Conservation (phyloP, 805 yeast species). For the Schwanniomyces polymorphus region DNA sequence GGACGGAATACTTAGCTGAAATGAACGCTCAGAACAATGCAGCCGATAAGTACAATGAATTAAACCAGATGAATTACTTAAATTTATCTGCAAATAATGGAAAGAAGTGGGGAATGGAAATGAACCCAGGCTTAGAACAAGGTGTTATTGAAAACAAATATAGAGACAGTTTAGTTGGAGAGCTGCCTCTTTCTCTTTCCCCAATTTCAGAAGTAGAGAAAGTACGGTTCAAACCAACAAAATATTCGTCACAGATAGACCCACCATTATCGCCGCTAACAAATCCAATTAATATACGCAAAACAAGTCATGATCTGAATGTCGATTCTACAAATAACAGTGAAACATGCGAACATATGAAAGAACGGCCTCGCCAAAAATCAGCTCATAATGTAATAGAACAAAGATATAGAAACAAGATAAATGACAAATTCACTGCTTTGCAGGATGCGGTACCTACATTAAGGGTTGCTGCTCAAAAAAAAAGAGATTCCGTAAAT, state of each 20-base stretch:
- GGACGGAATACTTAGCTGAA: neutral
- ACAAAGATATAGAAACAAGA: constrained; percentile 43
- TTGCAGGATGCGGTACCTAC: constrained; percentile 41
- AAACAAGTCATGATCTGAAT: neutral
- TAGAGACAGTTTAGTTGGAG: neutral
- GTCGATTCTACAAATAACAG: neutral
- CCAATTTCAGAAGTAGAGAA: neutral
- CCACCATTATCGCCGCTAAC: neutral
- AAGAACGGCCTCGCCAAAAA: constrained; percentile 12
- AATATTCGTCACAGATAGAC: neutral
- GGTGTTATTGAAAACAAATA: neutral
- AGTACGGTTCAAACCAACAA: neutral
- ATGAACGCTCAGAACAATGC: neutral
- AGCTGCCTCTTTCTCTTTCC: neutral
- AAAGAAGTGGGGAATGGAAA: neutral
- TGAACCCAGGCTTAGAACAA: neutral
- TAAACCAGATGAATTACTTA: neutral
- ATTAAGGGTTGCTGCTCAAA: constrained; percentile 28
- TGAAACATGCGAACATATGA: neutral
- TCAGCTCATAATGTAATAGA: constrained; percentile 44
- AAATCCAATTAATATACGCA: neutral
- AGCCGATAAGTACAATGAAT: neutral
- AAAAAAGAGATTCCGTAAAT: constrained; percentile 14
- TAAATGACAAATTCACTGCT: constrained; percentile 40
- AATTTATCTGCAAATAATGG: neutral